Evolutionary conservation across 441 rosid genomes (phyloP).

Genomic region (Croton laevigatus): DNA sequence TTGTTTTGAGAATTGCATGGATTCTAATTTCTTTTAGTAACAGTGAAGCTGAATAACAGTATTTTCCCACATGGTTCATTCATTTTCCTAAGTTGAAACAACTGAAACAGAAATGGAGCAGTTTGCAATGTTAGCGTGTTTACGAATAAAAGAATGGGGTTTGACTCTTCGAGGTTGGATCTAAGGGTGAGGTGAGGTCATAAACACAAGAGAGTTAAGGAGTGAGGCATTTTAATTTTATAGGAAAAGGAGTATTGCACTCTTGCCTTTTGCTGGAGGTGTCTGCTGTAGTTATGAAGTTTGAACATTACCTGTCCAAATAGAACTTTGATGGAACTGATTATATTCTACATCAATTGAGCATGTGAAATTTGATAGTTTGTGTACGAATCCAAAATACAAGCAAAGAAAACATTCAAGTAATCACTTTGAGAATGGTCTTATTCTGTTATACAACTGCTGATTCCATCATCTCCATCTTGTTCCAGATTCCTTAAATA

Average conservation of each 20-base stretch:
- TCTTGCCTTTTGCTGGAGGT: not conserved
- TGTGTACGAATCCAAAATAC: not conserved
- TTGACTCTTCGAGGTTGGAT: not conserved
- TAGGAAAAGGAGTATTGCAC: not conserved
- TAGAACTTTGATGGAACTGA: not conserved
- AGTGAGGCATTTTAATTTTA: not conserved
- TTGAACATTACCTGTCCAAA: not conserved
- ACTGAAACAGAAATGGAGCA: not conserved
- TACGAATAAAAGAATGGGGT: not conserved
- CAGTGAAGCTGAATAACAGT: not conserved
- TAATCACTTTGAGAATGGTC: not conserved
- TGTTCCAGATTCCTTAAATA: not conserved
- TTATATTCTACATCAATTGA: not conserved
- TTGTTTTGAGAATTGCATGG: not conserved
- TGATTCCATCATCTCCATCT: not conserved
- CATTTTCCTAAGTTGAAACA: not conserved
- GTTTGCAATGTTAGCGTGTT: not conserved
- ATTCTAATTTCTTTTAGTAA: not conserved
- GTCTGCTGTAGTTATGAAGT: not conserved
- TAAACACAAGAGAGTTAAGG: not conserved
- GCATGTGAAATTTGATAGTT: not conserved
- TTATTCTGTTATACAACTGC: not conserved
- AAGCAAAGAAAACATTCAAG: not conserved
- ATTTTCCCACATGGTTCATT: not conserved
- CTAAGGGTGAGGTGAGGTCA: not conserved